These are phyloP conservation scores for Castanea crenata DNA, from an alignment of 306 rosid species.

Conservation along the genomic window DNA sequence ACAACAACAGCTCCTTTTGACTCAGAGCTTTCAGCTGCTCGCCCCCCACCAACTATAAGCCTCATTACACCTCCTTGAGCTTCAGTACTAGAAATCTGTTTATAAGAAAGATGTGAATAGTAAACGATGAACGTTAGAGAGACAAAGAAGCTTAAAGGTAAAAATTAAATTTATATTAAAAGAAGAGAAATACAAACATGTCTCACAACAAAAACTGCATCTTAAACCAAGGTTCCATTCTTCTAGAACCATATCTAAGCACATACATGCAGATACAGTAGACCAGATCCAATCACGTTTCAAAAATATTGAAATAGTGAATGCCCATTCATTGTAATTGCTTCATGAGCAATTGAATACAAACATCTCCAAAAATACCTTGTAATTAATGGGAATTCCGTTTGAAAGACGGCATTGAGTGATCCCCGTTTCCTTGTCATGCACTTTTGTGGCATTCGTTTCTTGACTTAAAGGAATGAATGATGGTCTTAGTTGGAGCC, in stretches of 20 bases:
- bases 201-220: neutral
- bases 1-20: conserved; percentile 95
- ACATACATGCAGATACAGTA: neutral
- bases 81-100: conserved; percentile 88
- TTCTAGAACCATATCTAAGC: neutral
- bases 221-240: neutral
- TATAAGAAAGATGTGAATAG: conserved; percentile 9
- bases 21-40: conserved; percentile 80
- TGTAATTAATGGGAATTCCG: conserved; percentile 88
- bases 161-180: neutral
- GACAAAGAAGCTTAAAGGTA: neutral
- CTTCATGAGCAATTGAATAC: conserved; percentile 19
- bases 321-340: neutral
- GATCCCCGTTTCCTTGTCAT: conserved; percentile 91
- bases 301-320: conserved; percentile 5
- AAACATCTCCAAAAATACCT: conserved; percentile 50
- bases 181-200: neutral
- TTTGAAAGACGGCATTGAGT: conserved; percentile 76
- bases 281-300: conserved; percentile 1
- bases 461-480: conserved; percentile 65
- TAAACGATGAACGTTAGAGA: neutral
- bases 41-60: conserved; percentile 97
- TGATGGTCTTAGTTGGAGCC: conserved; percentile 60
- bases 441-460: conserved; percentile 52
- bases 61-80: conserved; percentile 96